Evolutionary conservation across 768 basidiomycete genomes (phyloP), one percentile per base, ranked within the genome.

Genomic region (Auricularia sp.): DNA sequence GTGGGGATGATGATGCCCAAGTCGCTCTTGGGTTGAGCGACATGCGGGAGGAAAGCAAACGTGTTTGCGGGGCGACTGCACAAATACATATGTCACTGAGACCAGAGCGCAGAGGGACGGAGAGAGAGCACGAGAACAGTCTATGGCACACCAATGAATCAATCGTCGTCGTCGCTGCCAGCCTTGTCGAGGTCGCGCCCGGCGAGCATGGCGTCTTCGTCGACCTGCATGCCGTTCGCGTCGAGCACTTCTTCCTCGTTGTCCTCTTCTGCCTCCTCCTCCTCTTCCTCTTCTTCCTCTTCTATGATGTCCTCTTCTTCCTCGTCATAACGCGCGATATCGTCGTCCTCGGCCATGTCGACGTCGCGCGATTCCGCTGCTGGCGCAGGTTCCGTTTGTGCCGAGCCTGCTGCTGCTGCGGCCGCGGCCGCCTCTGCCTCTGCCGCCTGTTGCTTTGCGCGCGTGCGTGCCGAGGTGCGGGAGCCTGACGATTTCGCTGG

Each of bases 1-100:
- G 84, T 84, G 61, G 83, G 83, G 23, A 79, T 84, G 78, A 83
- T 84, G 82, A 71, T 84, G 61, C 78, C 83, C 3, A 77, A 75
- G 65, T 77, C 80, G 14, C 74, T 84, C 7, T 75, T 78, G 56
- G n/a, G 53, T n/a, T 54, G 53, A 54, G 39, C 39, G 8, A 0
- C 8, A 14, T 14, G 39, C 12, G 39, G 39, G 7, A 42, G 39
- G 8, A 42, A 8, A 42, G 39, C 39, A 42, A 42, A 14, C 39
- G 39, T 42, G 39, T 42, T 7, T 42, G 39, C 8, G 39, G 39
- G 12, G 12, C 8, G 12, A 42, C 39, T 42, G 39, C 39, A 42
- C 39, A 42, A 42, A 42, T 42, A 42, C 39, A 42, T 7, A 42
- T 51, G 21, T 51, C 47, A 21, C 21, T 16, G 11, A 18, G 18